phyloP scores from a whole-genome alignment of 768 basidiomycete genomes.

The Lactarius trivialis region DNA sequence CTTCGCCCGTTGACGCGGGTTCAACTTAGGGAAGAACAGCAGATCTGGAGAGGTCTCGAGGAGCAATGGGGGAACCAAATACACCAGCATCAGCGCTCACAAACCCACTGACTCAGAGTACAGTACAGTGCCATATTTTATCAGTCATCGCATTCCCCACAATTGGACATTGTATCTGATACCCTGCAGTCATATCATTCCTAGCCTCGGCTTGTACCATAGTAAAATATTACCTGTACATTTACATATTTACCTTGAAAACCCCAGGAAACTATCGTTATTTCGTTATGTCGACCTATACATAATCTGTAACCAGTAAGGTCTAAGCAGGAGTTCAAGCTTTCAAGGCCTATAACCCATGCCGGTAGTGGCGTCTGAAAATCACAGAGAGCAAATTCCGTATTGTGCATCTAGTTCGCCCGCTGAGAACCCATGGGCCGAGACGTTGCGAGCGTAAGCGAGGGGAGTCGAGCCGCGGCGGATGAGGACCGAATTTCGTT shows the following conservation, averaged over 20 bases:
- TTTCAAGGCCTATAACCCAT: no score
- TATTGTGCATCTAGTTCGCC: no score
- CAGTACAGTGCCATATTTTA: neutral
- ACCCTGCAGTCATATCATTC: neutral
- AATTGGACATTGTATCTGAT: neutral
- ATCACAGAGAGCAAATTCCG: no score
- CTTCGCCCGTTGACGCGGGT: neutral
- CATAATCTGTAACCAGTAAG: neutral
- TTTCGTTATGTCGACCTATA: neutral
- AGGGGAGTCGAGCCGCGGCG: no score
- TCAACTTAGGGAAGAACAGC: slow-evolving; percentile 7
- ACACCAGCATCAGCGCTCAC: neutral
- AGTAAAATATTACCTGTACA: neutral
- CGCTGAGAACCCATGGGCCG: no score
- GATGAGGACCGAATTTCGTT: no score
- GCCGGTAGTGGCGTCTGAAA: no score
- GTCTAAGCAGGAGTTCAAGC: no score
- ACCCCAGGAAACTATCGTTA: neutral
- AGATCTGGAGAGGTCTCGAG: neutral
- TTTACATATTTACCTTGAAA: neutral
- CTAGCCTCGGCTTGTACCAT: neutral
- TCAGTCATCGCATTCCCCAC: neutral
- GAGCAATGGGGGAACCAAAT: neutral
- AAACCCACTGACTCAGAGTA: neutral
- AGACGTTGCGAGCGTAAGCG: no score